phyloP scores from a whole-genome alignment of 371 early-diverging fungal genomes.

The Nematocida minor region DNA sequence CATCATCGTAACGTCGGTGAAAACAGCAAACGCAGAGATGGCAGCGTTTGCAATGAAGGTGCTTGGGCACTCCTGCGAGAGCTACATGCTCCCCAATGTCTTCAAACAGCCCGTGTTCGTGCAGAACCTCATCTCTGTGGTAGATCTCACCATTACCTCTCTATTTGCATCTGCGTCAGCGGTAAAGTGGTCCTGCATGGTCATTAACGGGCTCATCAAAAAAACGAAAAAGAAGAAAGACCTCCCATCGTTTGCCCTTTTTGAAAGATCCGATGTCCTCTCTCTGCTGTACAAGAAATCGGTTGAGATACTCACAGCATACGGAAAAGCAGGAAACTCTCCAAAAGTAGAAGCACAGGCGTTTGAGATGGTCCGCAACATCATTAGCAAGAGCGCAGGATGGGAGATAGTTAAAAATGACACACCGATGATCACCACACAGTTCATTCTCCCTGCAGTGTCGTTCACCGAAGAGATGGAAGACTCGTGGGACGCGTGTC shows the following conservation, averaged over 20 bases:
- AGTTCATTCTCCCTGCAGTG: slow-evolving; percentile 55
- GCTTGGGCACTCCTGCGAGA: slow-evolving; percentile 51
- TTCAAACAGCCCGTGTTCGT: slow-evolving; percentile 39
- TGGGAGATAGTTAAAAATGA: slow-evolving; percentile 42
- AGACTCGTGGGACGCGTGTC: slow-evolving; percentile 55
- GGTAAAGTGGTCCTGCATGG: slow-evolving; percentile 58
- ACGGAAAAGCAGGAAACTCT: not conserved
- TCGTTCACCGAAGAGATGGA: slow-evolving; percentile 52
- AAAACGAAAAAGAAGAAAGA: slow-evolving; percentile 63
- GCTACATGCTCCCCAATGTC: slow-evolving; percentile 59
- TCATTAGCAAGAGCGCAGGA: slow-evolving; percentile 28
- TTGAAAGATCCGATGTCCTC: slow-evolving; percentile 15
- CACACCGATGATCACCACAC: slow-evolving; percentile 35
- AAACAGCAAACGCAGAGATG: slow-evolving; percentile 22
- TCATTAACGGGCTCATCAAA: slow-evolving; percentile 56
- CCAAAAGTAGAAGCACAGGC: slow-evolving; percentile 28
- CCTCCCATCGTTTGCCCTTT: slow-evolving; percentile 12
- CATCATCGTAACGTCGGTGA: slow-evolving; percentile 17
- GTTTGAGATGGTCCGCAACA: slow-evolving; percentile 45
- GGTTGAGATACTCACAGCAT: not conserved
- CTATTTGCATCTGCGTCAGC: slow-evolving; percentile 20
- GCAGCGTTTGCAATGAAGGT: slow-evolving; percentile 54
- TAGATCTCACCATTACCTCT: slow-evolving; percentile 20
- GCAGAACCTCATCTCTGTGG: slow-evolving; percentile 42
- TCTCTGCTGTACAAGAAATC: slow-evolving; percentile 19